A percentile compares a stretch with the other conserved stretches of the same genome.
Conservation (phyloP, 164 flowering plant genomes). For the Piper betle region DNA sequence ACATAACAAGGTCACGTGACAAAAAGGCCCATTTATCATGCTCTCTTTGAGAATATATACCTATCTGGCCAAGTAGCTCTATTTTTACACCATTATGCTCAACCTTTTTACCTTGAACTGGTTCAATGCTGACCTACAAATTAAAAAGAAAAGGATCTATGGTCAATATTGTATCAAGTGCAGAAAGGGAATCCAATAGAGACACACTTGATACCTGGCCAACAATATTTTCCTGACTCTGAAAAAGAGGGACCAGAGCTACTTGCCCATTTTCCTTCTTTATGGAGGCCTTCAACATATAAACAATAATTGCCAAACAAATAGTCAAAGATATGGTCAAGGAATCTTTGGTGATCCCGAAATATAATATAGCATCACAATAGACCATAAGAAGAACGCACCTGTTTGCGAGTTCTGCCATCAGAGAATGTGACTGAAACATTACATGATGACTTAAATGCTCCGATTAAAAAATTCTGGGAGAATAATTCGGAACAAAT, state of each 20-base stretch:
- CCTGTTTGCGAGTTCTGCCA: constrained; percentile 87
- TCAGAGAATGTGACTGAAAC: constrained; percentile 66
- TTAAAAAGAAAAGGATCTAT: neutral
- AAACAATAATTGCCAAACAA: neutral
- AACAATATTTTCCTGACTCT: constrained; percentile 83
- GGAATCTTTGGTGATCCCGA: neutral
- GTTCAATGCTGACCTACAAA: constrained; percentile 70
- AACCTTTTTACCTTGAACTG: constrained; percentile 87
- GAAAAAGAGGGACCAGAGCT: constrained; percentile 60
- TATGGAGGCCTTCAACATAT: constrained; percentile 36
- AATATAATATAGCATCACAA: neutral
- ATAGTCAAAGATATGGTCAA: neutral
- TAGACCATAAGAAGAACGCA: constrained; percentile 6
- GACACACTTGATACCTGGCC: constrained; percentile 48
- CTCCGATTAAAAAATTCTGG: constrained; percentile 80
- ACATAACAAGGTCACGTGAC: neutral
- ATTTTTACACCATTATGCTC: constrained; percentile 95
- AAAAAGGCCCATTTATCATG: neutral
- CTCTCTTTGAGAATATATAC: constrained; percentile 14
- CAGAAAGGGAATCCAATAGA: neutral
- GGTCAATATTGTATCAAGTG: neutral
- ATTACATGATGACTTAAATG: constrained; percentile 79
- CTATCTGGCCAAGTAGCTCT: constrained; percentile 97
- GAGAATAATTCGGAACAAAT: neutral
- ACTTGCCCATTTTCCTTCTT: constrained; percentile 91